Base-by-base conservation (phyloP, 164 flowering plant species). In the Annona cherimola region DNA sequence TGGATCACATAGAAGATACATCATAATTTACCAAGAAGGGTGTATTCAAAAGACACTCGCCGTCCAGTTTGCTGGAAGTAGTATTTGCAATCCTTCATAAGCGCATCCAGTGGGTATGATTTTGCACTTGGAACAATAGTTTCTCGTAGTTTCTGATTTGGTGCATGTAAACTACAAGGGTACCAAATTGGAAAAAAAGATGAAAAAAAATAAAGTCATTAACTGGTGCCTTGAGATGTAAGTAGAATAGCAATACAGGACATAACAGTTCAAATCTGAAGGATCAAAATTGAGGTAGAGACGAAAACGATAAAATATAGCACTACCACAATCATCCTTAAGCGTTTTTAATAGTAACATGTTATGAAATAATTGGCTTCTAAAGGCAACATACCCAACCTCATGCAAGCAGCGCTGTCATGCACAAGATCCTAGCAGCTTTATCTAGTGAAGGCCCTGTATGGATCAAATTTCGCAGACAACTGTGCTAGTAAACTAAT, bases 81-180 rank as follows among this genome's bases (percentile, higher is more conserved):
- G 65, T 95, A 90, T 82, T 81, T 81, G 79, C 97, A 95, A 79
- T 95, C 97, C 79, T 89, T 81, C 97, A 93, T 84, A 59, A 95
- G 71, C 71, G 98, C 99, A n/a, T 90, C 86, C 84, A 95, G 67
- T 20, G 97, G 98, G 45, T 90, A 93, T 44, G 96, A 74, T 82
- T 91, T 95, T 71, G 99, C 98, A 82, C 99, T 90, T 18, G 99
- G 98, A 65, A 93, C 96, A 76, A 95, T 92, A 44, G 71, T 79
- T 81, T 95, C 98, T 78, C 99, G 78, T 18, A 95, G 90, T 77
- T 82, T 87, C 87, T 95, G 97, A 79, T 90, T 95, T 11, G 99
- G 98, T 66, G 98, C 98, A 81, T 95, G 99, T 57, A 95, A 78
- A 84, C 99, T 93, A 26, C 35, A 26, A 26, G 1, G 35, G 35